Percentiles rank a stretch among this genome's conserved stretches.
Evolutionary conservation across 2,329 filamentous ascomycete species (phyloP).

Genomic region (Lasiodiplodia sp.): DNA sequence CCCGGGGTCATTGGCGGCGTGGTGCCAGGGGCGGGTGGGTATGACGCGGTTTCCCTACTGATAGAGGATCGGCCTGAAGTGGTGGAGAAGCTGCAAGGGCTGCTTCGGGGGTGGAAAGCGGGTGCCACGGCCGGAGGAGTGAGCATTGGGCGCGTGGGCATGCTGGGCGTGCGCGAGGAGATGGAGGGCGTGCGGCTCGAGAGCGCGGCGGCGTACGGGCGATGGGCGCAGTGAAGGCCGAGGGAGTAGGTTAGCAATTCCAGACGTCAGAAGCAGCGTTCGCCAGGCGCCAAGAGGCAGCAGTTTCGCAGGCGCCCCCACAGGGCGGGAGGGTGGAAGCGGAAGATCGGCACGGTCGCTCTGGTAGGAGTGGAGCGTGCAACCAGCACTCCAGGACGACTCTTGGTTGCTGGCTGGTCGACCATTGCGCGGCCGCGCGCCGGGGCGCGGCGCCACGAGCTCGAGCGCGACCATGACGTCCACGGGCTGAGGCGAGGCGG

Average conservation of each 20-base stretch:
- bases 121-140: slow-evolving; percentile 43
- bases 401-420: not conserved
- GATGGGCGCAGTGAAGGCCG: slow-evolving; percentile 43
- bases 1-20: slow-evolving; percentile 89
- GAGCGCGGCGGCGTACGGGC: slow-evolving; percentile 47
- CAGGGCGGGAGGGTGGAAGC: slow-evolving; percentile 22
- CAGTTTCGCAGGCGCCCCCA: slow-evolving; percentile 22
- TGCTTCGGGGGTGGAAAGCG: slow-evolving; percentile 71
- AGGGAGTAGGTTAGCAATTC: slow-evolving; percentile 20
- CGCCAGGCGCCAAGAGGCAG: slow-evolving; percentile 15
- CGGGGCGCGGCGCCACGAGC: slow-evolving; percentile 7
- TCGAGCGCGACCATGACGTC: slow-evolving; percentile 10
- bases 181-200: slow-evolving; percentile 67
- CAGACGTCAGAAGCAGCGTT: slow-evolving; percentile 13
- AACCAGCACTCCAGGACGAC: not conserved
- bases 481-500: slow-evolving; percentile 8
- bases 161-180: slow-evolving; percentile 75
- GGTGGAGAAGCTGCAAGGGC: slow-evolving; percentile 63
- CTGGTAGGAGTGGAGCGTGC: slow-evolving; percentile 7
- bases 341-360: slow-evolving; percentile 28
- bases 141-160: slow-evolving; percentile 68
- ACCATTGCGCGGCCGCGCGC: not conserved
- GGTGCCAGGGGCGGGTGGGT: slow-evolving; percentile 92
- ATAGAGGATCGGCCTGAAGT: slow-evolving; percentile 76
- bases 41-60: slow-evolving; percentile 85